Conservation (phyloP, 108 stramenopile genomes). For the Aureococcus anophagefferens region DNA sequence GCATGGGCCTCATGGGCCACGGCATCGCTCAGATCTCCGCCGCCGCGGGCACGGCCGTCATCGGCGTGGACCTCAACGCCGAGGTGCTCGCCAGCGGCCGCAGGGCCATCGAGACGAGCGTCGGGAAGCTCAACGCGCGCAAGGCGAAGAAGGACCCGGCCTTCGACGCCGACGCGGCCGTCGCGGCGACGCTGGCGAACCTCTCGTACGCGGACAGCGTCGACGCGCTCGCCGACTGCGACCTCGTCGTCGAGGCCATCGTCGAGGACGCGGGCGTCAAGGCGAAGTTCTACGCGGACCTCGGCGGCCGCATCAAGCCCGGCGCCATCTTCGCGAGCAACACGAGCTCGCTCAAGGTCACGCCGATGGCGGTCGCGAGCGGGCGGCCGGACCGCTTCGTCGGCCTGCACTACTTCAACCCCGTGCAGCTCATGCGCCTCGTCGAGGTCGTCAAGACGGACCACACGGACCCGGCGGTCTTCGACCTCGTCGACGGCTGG, state of each 20-base stretch:
- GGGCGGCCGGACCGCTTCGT: slow-evolving; percentile 82
- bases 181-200: slow-evolving; percentile 26
- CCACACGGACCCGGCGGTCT: slow-evolving; percentile 67
- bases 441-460: slow-evolving; percentile 89
- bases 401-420: slow-evolving; percentile 99
- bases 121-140: slow-evolving; percentile 19
- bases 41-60: slow-evolving; percentile 37
- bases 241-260: slow-evolving; percentile 88
- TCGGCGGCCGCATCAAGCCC: slow-evolving; percentile 65
- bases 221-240: slow-evolving; percentile 56
- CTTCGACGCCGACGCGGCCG: slow-evolving; percentile 41
- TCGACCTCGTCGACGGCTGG: slow-evolving; percentile 66
- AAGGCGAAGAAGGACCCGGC: slow-evolving; percentile 61
- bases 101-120: background rate
- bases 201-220: slow-evolving; percentile 75
- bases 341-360: slow-evolving; percentile 76
- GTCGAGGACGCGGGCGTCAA: slow-evolving; percentile 89
- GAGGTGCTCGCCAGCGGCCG: slow-evolving; percentile 14
- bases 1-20: slow-evolving; percentile 99
- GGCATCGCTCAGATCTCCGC: slow-evolving; percentile 77
- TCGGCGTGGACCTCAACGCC: slow-evolving; percentile 30
- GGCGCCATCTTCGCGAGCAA: slow-evolving; percentile 87
- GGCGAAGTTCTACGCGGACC: slow-evolving; percentile 59
- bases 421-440: slow-evolving; percentile 91
- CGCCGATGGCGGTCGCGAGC: slow-evolving; percentile 76